These are phyloP conservation scores for Arthrobotrys pseudoclavata DNA, from an alignment of 2,329 filamentous ascomycete species.

Conservation along the genomic window DNA sequence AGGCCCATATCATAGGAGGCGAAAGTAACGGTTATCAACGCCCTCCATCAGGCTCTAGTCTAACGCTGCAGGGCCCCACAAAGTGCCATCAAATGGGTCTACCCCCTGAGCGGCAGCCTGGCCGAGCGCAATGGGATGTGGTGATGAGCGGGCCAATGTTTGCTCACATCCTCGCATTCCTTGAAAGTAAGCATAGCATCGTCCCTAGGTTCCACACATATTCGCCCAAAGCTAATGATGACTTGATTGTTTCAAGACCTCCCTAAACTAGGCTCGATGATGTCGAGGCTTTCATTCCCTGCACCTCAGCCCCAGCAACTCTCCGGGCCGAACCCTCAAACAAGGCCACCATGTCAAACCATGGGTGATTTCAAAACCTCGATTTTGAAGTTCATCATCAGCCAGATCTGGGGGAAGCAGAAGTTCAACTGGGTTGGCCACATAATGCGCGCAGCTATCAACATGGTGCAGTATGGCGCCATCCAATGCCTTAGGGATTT, in stretches of 20 bases:
- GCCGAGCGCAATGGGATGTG: slow-evolving; percentile 24
- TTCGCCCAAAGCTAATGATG: not conserved
- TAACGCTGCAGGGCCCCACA: not conserved
- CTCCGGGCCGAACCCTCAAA: not conserved
- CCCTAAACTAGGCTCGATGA: slow-evolving; percentile 37
- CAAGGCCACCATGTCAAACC: slow-evolving; percentile 7
- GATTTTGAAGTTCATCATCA: slow-evolving; percentile 40
- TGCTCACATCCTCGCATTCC: slow-evolving; percentile 40
- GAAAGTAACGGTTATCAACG: not conserved
- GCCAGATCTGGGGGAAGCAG: slow-evolving; percentile 36
- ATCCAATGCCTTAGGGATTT: slow-evolving; percentile 50
- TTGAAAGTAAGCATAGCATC: slow-evolving; percentile 32
- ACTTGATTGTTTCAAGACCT: slow-evolving; percentile 28
- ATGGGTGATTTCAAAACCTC: slow-evolving; percentile 41
- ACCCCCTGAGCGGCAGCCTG: slow-evolving; percentile 36
- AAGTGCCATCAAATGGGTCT: slow-evolving; percentile 25
- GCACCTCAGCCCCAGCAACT: slow-evolving; percentile 14
- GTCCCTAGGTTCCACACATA: not conserved
- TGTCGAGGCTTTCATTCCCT: slow-evolving; percentile 12
- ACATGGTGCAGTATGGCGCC: slow-evolving; percentile 52
- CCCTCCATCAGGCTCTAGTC: not conserved
- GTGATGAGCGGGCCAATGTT: slow-evolving; percentile 42
- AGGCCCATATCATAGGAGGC: not conserved
- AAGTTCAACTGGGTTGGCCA: slow-evolving; percentile 48
- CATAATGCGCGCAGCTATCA: slow-evolving; percentile 51